A percentile compares a stretch with the other conserved stretches of the same genome.
phyloP scores from a whole-genome alignment of 108 stramenopile species.

The Pseudonitzschia pungens region DNA sequence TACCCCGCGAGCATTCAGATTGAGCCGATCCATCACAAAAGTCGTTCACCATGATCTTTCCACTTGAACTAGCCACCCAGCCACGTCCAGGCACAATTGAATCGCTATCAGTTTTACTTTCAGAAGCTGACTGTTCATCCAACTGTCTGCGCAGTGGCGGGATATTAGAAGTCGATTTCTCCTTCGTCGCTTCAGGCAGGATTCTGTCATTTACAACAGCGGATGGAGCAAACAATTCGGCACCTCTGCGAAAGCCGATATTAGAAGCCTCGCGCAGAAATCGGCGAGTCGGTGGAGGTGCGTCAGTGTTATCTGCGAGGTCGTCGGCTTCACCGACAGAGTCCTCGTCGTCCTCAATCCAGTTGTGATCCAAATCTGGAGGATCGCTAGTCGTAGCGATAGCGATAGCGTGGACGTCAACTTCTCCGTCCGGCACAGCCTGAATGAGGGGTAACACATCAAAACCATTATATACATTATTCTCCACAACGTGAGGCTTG shows the following conservation, averaged over 20 bases:
- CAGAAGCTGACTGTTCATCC: not conserved
- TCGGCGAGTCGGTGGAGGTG: slow-evolving; percentile 8
- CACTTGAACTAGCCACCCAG: slow-evolving; percentile 20
- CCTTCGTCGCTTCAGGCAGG: not conserved
- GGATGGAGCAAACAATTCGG: slow-evolving; percentile 1
- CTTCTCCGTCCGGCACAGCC: slow-evolving; percentile 48
- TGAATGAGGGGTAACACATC: slow-evolving; percentile 43
- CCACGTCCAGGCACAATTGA: slow-evolving; percentile 30
- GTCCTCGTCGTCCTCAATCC: not conserved
- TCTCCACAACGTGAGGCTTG: slow-evolving; percentile 26
- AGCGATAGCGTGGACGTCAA: slow-evolving; percentile 62
- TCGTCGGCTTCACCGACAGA: not conserved
- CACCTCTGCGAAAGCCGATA: slow-evolving; percentile 2
- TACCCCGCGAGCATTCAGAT: slow-evolving; percentile 11
- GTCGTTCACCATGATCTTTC: not conserved
- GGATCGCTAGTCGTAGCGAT: slow-evolving; percentile 15
- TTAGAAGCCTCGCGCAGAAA: slow-evolving; percentile 9
- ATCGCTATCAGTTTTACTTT: not conserved
- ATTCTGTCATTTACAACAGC: not conserved
- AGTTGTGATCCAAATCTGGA: slow-evolving; percentile 19
- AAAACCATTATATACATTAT: slow-evolving; percentile 57
- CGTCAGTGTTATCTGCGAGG: not conserved
- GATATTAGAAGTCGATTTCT: not conserved
- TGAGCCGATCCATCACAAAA: slow-evolving; percentile 22
- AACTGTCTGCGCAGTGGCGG: not conserved